Evolutionary conservation across 805 yeast genomes (phyloP).

Genomic region (Metschnikowia noctiluminum): DNA sequence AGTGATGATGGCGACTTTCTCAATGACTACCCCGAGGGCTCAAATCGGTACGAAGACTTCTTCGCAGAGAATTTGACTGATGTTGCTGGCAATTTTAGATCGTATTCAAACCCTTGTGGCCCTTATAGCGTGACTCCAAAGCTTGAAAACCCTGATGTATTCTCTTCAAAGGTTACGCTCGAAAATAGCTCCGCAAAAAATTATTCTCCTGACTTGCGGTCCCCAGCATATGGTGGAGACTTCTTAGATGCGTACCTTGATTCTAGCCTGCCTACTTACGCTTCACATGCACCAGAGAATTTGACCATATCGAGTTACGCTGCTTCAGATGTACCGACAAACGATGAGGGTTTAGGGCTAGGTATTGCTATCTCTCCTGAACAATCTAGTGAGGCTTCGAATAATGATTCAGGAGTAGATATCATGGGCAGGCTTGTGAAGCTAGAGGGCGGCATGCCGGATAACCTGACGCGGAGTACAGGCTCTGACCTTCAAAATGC

Average conservation of each 20-base stretch:
- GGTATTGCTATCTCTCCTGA: slow-evolving; percentile 1
- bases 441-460: background rate
- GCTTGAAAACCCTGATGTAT: no score
- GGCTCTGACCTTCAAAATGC: no score
- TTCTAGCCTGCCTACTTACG: slow-evolving; percentile 4
- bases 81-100: slow-evolving; percentile 8
- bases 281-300: background rate
- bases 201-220: background rate
- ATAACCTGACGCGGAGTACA: background rate
- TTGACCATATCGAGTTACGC: background rate
- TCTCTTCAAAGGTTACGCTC: background rate
- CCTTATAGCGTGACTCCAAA: no score
- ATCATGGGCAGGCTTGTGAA: slow-evolving; percentile 9
- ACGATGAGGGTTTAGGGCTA: slow-evolving; percentile 1
- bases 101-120: background rate
- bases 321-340: background rate
- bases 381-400: background rate
- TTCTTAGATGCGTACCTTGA: slow-evolving; percentile 18
- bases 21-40: slow-evolving; percentile 14
- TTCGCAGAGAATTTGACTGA: slow-evolving; percentile 17
- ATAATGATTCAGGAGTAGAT: background rate
- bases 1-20: slow-evolving; percentile 24
- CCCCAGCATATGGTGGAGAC: slow-evolving; percentile 17
- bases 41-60: slow-evolving; percentile 19
- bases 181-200: background rate